Percentiles rank a stretch among this genome's conserved stretches.
These are phyloP conservation scores for Penicillium robsamsonii DNA, from an alignment of 495 filamentous ascomycete species.

Conservation along the genomic window DNA sequence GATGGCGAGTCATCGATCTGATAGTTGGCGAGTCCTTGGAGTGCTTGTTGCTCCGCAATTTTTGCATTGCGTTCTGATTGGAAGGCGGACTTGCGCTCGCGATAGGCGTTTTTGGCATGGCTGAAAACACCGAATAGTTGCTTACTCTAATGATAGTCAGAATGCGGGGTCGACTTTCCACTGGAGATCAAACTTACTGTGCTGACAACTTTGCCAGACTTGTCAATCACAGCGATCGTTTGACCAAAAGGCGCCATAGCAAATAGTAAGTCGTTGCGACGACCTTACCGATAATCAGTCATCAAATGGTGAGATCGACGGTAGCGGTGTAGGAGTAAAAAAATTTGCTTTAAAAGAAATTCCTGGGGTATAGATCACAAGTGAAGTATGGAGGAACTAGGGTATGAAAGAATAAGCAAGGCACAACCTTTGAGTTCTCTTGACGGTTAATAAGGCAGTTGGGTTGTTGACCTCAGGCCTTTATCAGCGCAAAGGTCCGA, in stretches of 20 bases:
- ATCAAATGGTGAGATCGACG: slow-evolving; percentile 17
- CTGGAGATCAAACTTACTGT: slow-evolving; percentile 58
- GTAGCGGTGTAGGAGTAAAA: slow-evolving; percentile 21
- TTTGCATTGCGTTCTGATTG: slow-evolving; percentile 62
- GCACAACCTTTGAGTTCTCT: neutral
- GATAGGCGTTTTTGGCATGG: slow-evolving; percentile 82
- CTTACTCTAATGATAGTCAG: slow-evolving; percentile 64
- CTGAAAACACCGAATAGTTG: slow-evolving; percentile 83
- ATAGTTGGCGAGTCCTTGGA: slow-evolving; percentile 46
- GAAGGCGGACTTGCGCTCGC: slow-evolving; percentile 75
- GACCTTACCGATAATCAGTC: slow-evolving; percentile 18
- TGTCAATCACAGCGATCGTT: slow-evolving; percentile 87
- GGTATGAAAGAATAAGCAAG: slow-evolving; percentile 16
- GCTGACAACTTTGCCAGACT: slow-evolving; percentile 87
- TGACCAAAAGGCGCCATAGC: slow-evolving; percentile 55
- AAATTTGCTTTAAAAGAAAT: neutral
- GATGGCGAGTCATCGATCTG: slow-evolving; percentile 53
- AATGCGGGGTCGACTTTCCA: slow-evolving; percentile 4
- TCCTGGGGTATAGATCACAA: slow-evolving; percentile 5
- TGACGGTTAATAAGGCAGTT: slow-evolving; percentile 5
- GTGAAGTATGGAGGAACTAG: neutral
- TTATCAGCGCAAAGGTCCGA: slow-evolving; percentile 19
- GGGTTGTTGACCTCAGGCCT: slow-evolving; percentile 14
- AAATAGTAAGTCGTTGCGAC: slow-evolving; percentile 14
- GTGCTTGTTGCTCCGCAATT: slow-evolving; percentile 51